These are phyloP conservation scores for Epichloe brachyelytri DNA, from an alignment of 2,329 filamentous ascomycete species.

Conservation along the genomic window DNA sequence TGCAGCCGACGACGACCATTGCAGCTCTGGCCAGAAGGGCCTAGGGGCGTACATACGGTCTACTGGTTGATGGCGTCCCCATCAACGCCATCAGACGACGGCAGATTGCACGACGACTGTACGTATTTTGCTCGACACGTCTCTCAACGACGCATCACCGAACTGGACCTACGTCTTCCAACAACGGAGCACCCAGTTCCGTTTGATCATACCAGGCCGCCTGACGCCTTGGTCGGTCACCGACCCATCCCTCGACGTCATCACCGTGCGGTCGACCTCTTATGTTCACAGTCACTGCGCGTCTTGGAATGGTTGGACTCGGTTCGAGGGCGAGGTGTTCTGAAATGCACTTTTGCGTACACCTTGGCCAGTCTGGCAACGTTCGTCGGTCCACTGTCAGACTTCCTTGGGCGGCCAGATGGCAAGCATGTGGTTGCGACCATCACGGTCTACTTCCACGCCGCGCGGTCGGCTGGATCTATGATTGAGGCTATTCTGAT, in stretches of 20 bases:
- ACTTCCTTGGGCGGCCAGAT: constrained; percentile 65
- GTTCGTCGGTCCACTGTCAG: constrained; percentile 57
- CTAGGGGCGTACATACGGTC: neutral
- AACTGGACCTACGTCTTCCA: neutral
- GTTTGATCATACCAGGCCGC: neutral
- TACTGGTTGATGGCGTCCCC: neutral
- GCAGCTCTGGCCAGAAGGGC: neutral
- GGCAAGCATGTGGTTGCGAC: constrained; percentile 86
- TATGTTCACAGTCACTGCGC: neutral
- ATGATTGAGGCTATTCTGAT: constrained; percentile 74
- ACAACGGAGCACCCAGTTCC: neutral
- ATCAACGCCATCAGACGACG: constrained; percentile 3
- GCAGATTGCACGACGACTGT: constrained; percentile 2
- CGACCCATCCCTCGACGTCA: neutral
- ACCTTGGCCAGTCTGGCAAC: constrained; percentile 70
- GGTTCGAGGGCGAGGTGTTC: constrained; percentile 56
- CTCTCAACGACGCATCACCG: neutral
- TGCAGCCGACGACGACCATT: neutral
- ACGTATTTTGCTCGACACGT: neutral
- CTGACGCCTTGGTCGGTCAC: neutral
- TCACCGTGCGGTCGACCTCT: neutral
- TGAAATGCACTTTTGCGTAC: constrained; percentile 83
- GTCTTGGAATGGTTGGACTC: constrained; percentile 43
- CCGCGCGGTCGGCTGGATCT: constrained; percentile 65
- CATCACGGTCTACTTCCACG: constrained; percentile 83